Evolutionary conservation across 805 yeast genomes (phyloP).

Genomic region (Cyberlindnera lachancei): DNA sequence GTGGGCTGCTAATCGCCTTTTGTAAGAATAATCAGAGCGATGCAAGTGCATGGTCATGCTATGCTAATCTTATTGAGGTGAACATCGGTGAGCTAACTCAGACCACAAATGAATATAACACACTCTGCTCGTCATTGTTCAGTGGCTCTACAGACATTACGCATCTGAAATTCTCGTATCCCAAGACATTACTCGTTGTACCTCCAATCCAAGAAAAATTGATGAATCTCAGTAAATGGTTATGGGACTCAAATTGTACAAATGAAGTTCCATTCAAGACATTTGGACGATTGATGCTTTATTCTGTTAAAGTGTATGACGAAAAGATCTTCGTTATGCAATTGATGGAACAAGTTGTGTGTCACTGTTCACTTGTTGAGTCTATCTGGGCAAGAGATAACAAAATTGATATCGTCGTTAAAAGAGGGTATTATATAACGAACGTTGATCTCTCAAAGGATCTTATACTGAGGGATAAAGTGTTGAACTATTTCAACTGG

Average conservation of each 20-base stretch:
- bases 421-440: constrained; percentile 10
- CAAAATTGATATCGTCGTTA: constrained; percentile 8
- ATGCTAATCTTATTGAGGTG: constrained; percentile 6
- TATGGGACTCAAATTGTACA: constrained; percentile 14
- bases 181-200: constrained; percentile 2
- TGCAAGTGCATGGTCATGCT: constrained; percentile 30
- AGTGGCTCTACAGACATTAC: no score
- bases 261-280: constrained; percentile 18
- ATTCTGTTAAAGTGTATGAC: constrained; percentile 8
- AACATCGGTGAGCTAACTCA: constrained; percentile 4
- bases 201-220: constrained; percentile 8
- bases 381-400: constrained; percentile 10
- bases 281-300: constrained; percentile 10
- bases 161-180: constrained; percentile 1
- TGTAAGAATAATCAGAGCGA: constrained; percentile 23
- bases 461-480: constrained; percentile 4
- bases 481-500: constrained; percentile 16
- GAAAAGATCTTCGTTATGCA: constrained; percentile 11
- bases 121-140: not conserved
- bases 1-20: constrained; percentile 13
- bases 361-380: constrained; percentile 15
- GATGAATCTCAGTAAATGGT: constrained; percentile 13
- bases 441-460: constrained; percentile 11
- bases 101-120: constrained; percentile 11
- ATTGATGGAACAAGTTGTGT: constrained; percentile 14